Evolutionary conservation across 768 basidiomycete species (phyloP).

Genomic region (Suillus variegatus): DNA sequence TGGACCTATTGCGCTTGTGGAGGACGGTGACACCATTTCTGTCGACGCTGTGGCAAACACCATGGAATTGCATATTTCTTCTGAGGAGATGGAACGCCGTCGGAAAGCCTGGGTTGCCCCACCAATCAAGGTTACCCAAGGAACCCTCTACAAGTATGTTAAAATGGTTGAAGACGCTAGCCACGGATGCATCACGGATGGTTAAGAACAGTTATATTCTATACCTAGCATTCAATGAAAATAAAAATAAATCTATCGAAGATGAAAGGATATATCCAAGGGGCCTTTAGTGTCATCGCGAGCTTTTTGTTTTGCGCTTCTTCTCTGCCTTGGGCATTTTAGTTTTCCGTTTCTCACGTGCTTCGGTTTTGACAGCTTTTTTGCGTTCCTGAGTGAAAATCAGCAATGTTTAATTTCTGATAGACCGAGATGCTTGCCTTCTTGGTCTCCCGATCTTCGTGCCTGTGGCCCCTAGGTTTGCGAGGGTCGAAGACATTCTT

Average conservation of each 20-base stretch:
- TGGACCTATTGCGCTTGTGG: slow-evolving; percentile 88
- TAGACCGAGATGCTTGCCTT: slow-evolving; percentile 53
- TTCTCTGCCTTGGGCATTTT: slow-evolving; percentile 98
- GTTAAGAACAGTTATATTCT: slow-evolving; percentile 38
- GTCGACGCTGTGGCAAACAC: slow-evolving; percentile 89
- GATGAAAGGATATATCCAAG: slow-evolving; percentile 13
- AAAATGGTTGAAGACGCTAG: slow-evolving; percentile 90
- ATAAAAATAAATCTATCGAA: slow-evolving; percentile 7
- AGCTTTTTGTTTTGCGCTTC: slow-evolving; percentile 74
- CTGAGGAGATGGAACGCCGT: slow-evolving; percentile 77
- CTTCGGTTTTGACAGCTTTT: slow-evolving; percentile 83
- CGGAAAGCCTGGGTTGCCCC: slow-evolving; percentile 78
- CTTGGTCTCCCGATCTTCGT: slow-evolving; percentile 90
- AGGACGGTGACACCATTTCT: slow-evolving; percentile 84
- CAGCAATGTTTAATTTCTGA: slow-evolving; percentile 11
- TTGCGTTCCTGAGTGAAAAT: slow-evolving; percentile 74
- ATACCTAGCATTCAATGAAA: slow-evolving; percentile 2
- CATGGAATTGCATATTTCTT: slow-evolving; percentile 74
- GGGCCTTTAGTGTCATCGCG: slow-evolving; percentile 22
- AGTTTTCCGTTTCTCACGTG: slow-evolving; percentile 82
- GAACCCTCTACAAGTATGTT: slow-evolving; percentile 87
- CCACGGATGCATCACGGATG: slow-evolving; percentile 90
- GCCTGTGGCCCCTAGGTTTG: slow-evolving; percentile 80
- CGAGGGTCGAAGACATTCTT: slow-evolving; percentile 42
- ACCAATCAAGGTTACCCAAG: slow-evolving; percentile 79